These are phyloP conservation scores for Trebouxia sp. DNA, from an alignment of 139 green algal species.

Conservation along the genomic window DNA sequence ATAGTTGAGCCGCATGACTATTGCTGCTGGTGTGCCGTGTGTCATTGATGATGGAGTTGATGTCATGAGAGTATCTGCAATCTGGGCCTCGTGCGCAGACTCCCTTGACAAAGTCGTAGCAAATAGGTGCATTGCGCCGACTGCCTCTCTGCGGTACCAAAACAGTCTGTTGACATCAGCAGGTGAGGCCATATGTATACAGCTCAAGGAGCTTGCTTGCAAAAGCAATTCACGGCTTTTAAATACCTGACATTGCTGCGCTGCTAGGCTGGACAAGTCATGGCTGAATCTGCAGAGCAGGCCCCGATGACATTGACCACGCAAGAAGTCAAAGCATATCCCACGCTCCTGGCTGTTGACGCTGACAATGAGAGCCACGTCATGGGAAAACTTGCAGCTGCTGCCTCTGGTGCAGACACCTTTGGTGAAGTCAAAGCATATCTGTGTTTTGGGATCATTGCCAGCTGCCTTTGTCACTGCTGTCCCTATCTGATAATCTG, in stretches of 20 bases:
- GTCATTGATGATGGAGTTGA: slow-evolving; percentile 46
- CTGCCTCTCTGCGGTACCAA: neutral
- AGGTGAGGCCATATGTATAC: neutral
- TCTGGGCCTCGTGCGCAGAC: slow-evolving; percentile 67
- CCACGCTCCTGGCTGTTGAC: slow-evolving; percentile 84
- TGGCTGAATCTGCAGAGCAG: slow-evolving; percentile 88
- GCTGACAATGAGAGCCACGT: slow-evolving; percentile 74
- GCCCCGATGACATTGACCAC: slow-evolving; percentile 76
- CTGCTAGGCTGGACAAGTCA: slow-evolving; percentile 73
- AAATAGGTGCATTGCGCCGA: slow-evolving; percentile 63
- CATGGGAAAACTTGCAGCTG: slow-evolving; percentile 85
- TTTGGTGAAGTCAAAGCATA: slow-evolving; percentile 93
- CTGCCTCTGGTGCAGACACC: slow-evolving; percentile 74
- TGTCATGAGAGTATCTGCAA: slow-evolving; percentile 85
- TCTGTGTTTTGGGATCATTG: slow-evolving; percentile 51
- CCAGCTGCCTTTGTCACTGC: neutral
- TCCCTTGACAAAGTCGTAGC: slow-evolving; percentile 90
- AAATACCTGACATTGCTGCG: slow-evolving; percentile 48
- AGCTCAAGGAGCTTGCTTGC: neutral
- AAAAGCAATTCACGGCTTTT: neutral
- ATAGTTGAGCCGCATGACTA: slow-evolving; percentile 3
- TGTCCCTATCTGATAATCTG: slow-evolving; percentile 5
- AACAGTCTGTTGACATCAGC: neutral
- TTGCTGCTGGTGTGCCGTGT: neutral
- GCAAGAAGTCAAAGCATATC: slow-evolving; percentile 90